Conservation (phyloP, 768 basidiomycete species). For the Termitomyces sp. region DNA sequence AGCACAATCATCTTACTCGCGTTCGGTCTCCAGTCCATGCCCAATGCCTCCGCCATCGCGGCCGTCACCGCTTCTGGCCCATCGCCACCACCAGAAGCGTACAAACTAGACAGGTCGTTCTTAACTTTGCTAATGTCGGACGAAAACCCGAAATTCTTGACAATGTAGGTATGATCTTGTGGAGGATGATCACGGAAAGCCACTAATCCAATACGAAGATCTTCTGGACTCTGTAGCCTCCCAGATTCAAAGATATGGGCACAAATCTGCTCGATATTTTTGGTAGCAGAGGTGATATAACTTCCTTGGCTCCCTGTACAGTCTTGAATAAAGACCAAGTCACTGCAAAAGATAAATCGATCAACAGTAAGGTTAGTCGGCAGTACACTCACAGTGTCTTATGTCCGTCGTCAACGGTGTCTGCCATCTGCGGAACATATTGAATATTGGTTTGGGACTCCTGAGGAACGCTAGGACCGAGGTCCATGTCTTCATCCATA, state of each 20-base stretch:
- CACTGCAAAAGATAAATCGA: slow-evolving; percentile 37
- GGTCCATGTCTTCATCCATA: slow-evolving; percentile 84
- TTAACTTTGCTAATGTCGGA: slow-evolving; percentile 88
- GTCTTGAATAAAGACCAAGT: slow-evolving; percentile 93
- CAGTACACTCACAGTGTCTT: slow-evolving; percentile 68
- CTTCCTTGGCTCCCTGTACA: slow-evolving; percentile 90
- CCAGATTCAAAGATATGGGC: slow-evolving; percentile 93
- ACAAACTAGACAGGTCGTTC: slow-evolving; percentile 73
- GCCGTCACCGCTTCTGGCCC: slow-evolving; percentile 98
- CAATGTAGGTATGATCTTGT: slow-evolving; percentile 93
- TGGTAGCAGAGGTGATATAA: slow-evolving; percentile 90
- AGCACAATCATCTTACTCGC: slow-evolving; percentile 96
- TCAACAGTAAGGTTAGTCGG: slow-evolving; percentile 14
- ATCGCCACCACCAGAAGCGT: slow-evolving; percentile 89
- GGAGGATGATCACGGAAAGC: slow-evolving; percentile 97
- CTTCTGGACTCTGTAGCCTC: slow-evolving; percentile 79
- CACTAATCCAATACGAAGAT: slow-evolving; percentile 86
- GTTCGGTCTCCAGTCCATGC: slow-evolving; percentile 84
- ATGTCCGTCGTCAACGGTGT: slow-evolving; percentile 30
- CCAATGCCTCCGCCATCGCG: slow-evolving; percentile 77
- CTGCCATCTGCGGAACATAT: slow-evolving; percentile 20
- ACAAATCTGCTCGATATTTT: slow-evolving; percentile 95
- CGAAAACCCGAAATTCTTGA: slow-evolving; percentile 92
- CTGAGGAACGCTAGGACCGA: slow-evolving; percentile 35
- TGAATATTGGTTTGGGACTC: slow-evolving; percentile 31